Conservation (phyloP, 495 filamentous ascomycete species). For the Ascobolus immersus region DNA sequence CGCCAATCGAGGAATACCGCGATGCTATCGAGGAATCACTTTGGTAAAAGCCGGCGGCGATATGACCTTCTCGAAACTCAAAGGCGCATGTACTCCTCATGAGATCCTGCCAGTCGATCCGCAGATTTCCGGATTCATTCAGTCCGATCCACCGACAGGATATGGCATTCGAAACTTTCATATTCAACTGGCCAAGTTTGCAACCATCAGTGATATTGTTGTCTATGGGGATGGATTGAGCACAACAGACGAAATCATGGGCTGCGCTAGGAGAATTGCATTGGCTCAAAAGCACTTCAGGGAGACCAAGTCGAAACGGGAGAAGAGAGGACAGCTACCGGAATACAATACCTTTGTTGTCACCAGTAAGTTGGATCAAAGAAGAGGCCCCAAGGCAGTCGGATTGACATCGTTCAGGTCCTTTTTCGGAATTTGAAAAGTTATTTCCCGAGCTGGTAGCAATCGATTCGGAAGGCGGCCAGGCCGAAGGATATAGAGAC, state of each 20-base stretch:
- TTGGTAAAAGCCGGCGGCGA: constrained; percentile 76
- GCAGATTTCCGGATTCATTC: constrained; percentile 29
- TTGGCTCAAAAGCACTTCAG: constrained; percentile 53
- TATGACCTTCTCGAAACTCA: constrained; percentile 44
- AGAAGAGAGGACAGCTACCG: constrained; percentile 25
- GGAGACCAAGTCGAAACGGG: constrained; percentile 29
- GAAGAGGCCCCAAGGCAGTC: no score
- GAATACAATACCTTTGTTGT: constrained; percentile 67
- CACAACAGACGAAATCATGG: constrained; percentile 28
- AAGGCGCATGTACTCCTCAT: constrained; percentile 56
- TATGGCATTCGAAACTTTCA: constrained; percentile 82
- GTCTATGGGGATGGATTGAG: constrained; percentile 55
- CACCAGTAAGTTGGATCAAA: constrained; percentile 25
- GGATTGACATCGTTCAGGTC: constrained; percentile 23
- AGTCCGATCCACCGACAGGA: constrained; percentile 61
- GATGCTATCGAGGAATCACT: constrained; percentile 61
- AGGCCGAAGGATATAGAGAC: constrained; percentile 61
- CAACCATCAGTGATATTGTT: constrained; percentile 70
- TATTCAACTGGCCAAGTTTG: constrained; percentile 76
- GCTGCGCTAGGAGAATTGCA: constrained; percentile 44
- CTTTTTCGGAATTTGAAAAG: constrained; percentile 50
- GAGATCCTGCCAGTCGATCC: constrained; percentile 34
- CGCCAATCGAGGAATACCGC: constrained; percentile 31
- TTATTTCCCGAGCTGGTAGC: constrained; percentile 45
- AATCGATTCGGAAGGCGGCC: constrained; percentile 41